phyloP scores from a whole-genome alignment of 2,329 filamentous ascomycete species.

The Leptographium galeiforme region DNA sequence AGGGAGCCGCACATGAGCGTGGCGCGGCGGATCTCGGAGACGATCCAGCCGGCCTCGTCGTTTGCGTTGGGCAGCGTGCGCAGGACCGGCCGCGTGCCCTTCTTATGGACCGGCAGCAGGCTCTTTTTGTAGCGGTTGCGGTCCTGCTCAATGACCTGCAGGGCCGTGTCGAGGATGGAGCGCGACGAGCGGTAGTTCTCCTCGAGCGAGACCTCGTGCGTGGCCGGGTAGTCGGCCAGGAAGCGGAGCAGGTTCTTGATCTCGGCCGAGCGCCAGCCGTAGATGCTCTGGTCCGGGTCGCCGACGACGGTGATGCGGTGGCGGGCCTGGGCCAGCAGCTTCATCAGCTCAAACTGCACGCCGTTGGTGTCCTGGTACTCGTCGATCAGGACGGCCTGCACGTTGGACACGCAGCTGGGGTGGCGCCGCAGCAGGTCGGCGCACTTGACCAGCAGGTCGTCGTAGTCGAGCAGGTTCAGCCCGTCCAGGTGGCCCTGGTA shows the following conservation, averaged over 20 bases:
- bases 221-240: slow-evolving; percentile 61
- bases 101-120: slow-evolving; percentile 65
- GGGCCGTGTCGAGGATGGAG: slow-evolving; percentile 65
- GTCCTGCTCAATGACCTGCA: slow-evolving; percentile 86
- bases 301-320: slow-evolving; percentile 86
- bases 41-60: slow-evolving; percentile 77
- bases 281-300: slow-evolving; percentile 96
- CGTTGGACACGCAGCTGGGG: slow-evolving; percentile 73
- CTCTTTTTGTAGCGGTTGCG: slow-evolving; percentile 64
- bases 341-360: slow-evolving; percentile 91
- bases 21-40: slow-evolving; percentile 64
- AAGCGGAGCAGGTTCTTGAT: slow-evolving; percentile 76
- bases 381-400: slow-evolving; percentile 85
- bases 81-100: slow-evolving; percentile 69
- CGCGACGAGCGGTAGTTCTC: slow-evolving; percentile 92
- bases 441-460: slow-evolving; percentile 77
- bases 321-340: slow-evolving; percentile 59
- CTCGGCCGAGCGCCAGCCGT: slow-evolving; percentile 88
- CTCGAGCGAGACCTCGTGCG: slow-evolving; percentile 71
- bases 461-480: slow-evolving; percentile 83
- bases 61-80: slow-evolving; percentile 57
- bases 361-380: slow-evolving; percentile 97
- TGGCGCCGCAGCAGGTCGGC: slow-evolving; percentile 61
- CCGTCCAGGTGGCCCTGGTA: slow-evolving; percentile 65
- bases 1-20: slow-evolving; percentile 59